Evolutionary conservation across 441 rosid genomes (phyloP).

Genomic region (Theobroma grandiflorum): DNA sequence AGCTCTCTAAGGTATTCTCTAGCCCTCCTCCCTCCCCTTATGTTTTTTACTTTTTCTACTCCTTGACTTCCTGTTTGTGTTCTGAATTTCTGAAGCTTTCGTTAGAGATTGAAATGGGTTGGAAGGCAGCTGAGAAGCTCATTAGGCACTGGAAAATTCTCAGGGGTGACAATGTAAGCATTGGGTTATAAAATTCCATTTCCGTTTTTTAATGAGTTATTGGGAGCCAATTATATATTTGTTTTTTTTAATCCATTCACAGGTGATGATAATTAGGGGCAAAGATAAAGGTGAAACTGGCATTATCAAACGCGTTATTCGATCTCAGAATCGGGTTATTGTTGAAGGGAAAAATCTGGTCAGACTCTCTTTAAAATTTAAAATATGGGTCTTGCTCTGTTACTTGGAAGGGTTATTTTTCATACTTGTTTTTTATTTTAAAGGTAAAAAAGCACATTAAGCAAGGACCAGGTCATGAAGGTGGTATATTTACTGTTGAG

Average conservation of each 20-base stretch:
- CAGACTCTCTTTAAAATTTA: constrained; percentile 25
- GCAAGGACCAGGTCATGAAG: constrained; percentile 88
- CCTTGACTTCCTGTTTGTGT: background rate
- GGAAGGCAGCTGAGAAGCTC: constrained; percentile 98
- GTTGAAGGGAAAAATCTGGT: constrained; percentile 90
- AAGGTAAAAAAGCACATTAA: constrained; percentile 97
- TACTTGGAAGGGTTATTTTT: constrained; percentile 12
- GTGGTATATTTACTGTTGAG: constrained; percentile 92
- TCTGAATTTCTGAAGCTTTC: constrained; percentile 8
- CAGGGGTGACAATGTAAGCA: constrained; percentile 87
- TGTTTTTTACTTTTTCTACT: background rate
- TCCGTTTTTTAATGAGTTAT: background rate
- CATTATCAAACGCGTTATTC: constrained; percentile 70
- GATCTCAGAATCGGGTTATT: constrained; percentile 89
- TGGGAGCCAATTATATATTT: background rate
- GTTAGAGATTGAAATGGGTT: constrained; percentile 72
- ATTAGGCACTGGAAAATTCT: constrained; percentile 94
- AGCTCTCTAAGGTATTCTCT: constrained; percentile 1
- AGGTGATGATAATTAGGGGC: constrained; percentile 86
- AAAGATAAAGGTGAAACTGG: constrained; percentile 90
- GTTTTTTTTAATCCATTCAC: background rate
- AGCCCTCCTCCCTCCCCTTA: background rate
- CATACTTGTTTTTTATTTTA: background rate
- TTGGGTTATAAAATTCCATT: background rate
- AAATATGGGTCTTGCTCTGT: constrained; percentile 3